A percentile compares a stretch with the other conserved stretches of the same genome.
Evolutionary conservation across 306 rosid species (phyloP).

Genomic region (Acacia acuminata): DNA sequence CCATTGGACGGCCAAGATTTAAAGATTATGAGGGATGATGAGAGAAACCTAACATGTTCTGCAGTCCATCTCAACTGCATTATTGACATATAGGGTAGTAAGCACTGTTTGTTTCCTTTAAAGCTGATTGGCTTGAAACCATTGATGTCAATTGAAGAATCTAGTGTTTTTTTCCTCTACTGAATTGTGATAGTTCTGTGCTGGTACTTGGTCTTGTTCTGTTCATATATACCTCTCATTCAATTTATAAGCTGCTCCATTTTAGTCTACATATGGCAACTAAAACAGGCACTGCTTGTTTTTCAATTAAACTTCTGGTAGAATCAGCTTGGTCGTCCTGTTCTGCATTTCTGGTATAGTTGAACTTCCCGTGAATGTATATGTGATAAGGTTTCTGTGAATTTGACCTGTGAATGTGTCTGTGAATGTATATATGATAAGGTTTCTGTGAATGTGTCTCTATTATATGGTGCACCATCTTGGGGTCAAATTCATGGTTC

Average conservation of each 20-base stretch:
- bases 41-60: not conserved
- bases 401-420: not conserved
- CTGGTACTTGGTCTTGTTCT: constrained; percentile 17
- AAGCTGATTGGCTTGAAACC: constrained; percentile 11
- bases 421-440: not conserved
- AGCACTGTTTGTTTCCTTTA: not conserved
- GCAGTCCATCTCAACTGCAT: not conserved
- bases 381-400: not conserved
- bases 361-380: not conserved
- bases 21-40: too few species aligned
- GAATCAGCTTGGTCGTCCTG: not conserved
- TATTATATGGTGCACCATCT: not conserved
- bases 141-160: constrained; percentile 11
- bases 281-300: not conserved
- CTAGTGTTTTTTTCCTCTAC: not conserved
- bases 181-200: not conserved
- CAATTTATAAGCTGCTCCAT: constrained; percentile 20
- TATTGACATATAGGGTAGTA: not conserved
- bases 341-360: not conserved
- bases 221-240: constrained; percentile 1
- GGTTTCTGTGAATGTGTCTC: not conserved
- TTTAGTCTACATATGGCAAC: constrained; percentile 1
- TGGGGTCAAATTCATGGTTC: not conserved
- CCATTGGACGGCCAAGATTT: too few species aligned
- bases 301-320: not conserved